phyloP scores from a whole-genome alignment of 1,284 basidiomycete species.

The Ustilago shanxiensis region DNA sequence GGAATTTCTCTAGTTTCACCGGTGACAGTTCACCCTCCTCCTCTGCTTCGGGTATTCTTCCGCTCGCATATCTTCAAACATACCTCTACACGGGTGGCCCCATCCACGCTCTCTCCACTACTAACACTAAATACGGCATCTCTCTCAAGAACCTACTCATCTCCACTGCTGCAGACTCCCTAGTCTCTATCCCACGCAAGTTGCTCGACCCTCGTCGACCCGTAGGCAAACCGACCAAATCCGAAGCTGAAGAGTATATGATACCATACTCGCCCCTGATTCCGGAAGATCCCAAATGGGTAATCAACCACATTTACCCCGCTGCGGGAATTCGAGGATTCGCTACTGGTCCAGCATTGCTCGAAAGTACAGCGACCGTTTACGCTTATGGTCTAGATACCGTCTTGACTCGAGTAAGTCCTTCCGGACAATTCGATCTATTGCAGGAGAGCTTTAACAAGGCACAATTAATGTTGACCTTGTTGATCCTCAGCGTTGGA shows the following conservation, averaged over 20 bases:
- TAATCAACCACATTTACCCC: constrained; percentile 81
- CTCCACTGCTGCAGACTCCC: constrained; percentile 80
- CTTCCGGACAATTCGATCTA: constrained; percentile 90
- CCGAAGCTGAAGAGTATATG: constrained; percentile 87
- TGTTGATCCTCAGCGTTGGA: constrained; percentile 79
- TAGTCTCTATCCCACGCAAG: constrained; percentile 81
- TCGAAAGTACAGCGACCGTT: constrained; percentile 92
- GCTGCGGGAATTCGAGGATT: constrained; percentile 72
- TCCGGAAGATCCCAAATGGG: constrained; percentile 79
- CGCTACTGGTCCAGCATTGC: constrained; percentile 82
- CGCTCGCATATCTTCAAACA: constrained; percentile 76
- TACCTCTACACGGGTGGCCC: constrained; percentile 77
- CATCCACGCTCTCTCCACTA: constrained; percentile 79
- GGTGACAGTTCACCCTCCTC: constrained; percentile 25
- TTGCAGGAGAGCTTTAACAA: constrained; percentile 86
- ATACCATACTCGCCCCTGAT: constrained; percentile 86
- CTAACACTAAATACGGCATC: constrained; percentile 83
- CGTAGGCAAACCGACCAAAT: constrained; percentile 78
- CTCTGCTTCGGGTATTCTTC: constrained; percentile 2
- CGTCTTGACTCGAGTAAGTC: constrained; percentile 84
- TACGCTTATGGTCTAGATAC: constrained; percentile 88
- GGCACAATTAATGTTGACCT: constrained; percentile 86
- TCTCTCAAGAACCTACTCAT: constrained; percentile 90
- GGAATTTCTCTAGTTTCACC: constrained; percentile 50
- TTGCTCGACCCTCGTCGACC: constrained; percentile 88